Conservation (phyloP, 495 filamentous ascomycete species). For the Aspergillus leporis region DNA sequence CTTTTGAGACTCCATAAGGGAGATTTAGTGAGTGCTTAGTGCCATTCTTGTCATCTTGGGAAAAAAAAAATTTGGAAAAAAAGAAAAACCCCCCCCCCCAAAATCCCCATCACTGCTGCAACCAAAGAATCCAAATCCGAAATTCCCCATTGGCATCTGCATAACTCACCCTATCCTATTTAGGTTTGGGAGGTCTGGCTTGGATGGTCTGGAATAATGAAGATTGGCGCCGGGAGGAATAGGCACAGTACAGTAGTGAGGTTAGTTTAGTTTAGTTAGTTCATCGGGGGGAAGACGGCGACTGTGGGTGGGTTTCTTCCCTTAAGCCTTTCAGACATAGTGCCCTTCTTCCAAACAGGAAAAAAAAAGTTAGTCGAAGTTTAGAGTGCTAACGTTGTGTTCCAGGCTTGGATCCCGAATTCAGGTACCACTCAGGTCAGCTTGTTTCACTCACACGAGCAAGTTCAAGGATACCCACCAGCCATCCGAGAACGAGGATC, state of each 20-base stretch:
- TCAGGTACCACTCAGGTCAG: constrained; percentile 20
- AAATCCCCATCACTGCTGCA: neutral
- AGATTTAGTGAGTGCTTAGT: neutral
- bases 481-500: constrained; percentile 1
- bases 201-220: constrained; percentile 25
- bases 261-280: constrained; percentile 9
- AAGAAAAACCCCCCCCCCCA: neutral
- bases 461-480: constrained; percentile 1
- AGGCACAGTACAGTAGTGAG: constrained; percentile 21
- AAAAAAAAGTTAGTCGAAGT: constrained; percentile 12
- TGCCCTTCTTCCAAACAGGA: constrained; percentile 5
- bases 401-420: constrained; percentile 19
- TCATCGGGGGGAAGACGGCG: neutral
- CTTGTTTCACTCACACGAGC: constrained; percentile 24
- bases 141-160: constrained; percentile 16
- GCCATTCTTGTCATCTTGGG: neutral
- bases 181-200: constrained; percentile 17
- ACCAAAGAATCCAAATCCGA: neutral
- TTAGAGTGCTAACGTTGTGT: constrained; percentile 9
- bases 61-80: neutral
- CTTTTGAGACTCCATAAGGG: neutral
- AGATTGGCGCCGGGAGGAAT: constrained; percentile 29
- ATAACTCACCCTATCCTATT: constrained; percentile 10
- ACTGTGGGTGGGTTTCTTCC: neutral
- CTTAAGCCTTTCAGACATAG: neutral